A percentile compares a stretch with the other conserved stretches of the same genome.
These are phyloP conservation scores for Penicillium macrosclerotiorum DNA, from an alignment of 495 filamentous ascomycete genomes.

Conservation along the genomic window DNA sequence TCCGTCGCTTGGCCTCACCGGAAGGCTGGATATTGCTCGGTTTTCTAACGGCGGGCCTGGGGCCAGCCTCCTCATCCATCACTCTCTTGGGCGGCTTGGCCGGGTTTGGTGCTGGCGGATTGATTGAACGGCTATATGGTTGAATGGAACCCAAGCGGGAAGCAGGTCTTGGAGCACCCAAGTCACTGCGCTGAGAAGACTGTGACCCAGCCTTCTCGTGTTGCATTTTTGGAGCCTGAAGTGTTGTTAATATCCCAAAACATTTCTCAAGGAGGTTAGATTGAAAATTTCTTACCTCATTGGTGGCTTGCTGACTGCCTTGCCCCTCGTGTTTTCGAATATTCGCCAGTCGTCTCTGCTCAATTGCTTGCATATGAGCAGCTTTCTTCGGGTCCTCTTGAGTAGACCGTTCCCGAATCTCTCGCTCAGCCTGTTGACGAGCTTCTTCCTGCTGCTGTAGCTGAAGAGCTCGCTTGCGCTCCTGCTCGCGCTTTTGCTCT, in stretches of 20 bases:
- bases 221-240: slow-evolving; percentile 33
- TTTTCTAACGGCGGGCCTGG: slow-evolving; percentile 41
- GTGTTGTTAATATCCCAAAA: slow-evolving; percentile 2
- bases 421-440: slow-evolving; percentile 45
- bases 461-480: slow-evolving; percentile 67
- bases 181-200: slow-evolving; percentile 43
- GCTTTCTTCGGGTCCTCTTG: slow-evolving; percentile 62
- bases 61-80: slow-evolving; percentile 51
- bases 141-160: slow-evolving; percentile 55
- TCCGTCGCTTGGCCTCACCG: slow-evolving; percentile 54
- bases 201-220: slow-evolving; percentile 38
- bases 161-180: slow-evolving; percentile 49
- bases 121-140: slow-evolving; percentile 45
- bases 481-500: slow-evolving; percentile 72
- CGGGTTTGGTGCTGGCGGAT: slow-evolving; percentile 56
- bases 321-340: slow-evolving; percentile 60
- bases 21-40: slow-evolving; percentile 44
- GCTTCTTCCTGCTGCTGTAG: slow-evolving; percentile 51
- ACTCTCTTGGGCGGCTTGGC: slow-evolving; percentile 65
- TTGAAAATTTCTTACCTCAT: slow-evolving; percentile 34
- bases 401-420: slow-evolving; percentile 44
- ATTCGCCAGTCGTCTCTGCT: slow-evolving; percentile 62
- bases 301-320: slow-evolving; percentile 42
- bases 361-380: slow-evolving; percentile 67
- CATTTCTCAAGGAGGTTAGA: not conserved